Conservation (phyloP, 345 rosid genomes). For the Citrus sp. region DNA sequence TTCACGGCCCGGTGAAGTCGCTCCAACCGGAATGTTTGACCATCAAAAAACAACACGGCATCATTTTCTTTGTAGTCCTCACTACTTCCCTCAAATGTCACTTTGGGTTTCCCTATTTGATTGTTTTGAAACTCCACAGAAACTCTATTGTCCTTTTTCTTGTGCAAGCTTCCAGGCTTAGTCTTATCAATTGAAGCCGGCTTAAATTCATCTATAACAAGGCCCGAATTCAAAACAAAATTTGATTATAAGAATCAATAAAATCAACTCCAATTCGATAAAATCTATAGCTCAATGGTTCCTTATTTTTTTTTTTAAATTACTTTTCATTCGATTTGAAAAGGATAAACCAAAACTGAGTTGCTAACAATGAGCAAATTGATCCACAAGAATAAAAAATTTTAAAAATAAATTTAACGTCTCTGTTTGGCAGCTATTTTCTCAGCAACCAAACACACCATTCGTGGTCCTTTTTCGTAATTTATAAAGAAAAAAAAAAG, state of each 20-base stretch:
- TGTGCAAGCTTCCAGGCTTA: constrained; percentile 61
- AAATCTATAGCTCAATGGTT: not conserved
- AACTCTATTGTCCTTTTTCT: constrained; percentile 74
- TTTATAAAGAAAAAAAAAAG: not conserved
- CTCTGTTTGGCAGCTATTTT: not conserved
- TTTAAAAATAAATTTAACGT: not conserved
- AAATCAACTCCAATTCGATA: not conserved
- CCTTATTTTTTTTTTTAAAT: rapidly evolving
- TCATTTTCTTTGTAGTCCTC: constrained; percentile 84
- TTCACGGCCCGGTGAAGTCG: constrained; percentile 77
- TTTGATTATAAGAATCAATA: not conserved
- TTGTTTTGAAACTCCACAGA: constrained; percentile 83
- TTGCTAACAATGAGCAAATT: not conserved
- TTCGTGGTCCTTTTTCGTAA: not conserved
- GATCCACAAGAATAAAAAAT: not conserved
- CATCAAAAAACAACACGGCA: constrained; percentile 76
- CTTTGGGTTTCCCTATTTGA: constrained; percentile 72
- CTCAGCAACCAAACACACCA: not conserved
- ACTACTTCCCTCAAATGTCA: constrained; percentile 81
- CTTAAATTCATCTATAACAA: constrained; percentile 67
- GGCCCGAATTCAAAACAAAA: not conserved
- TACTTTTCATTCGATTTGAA: not conserved
- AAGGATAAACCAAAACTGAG: not conserved
- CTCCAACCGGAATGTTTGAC: constrained; percentile 68
- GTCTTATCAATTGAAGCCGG: constrained; percentile 87